Conservation (phyloP, 1,284 basidiomycete genomes). For the Cystobasidium slooffiae region DNA sequence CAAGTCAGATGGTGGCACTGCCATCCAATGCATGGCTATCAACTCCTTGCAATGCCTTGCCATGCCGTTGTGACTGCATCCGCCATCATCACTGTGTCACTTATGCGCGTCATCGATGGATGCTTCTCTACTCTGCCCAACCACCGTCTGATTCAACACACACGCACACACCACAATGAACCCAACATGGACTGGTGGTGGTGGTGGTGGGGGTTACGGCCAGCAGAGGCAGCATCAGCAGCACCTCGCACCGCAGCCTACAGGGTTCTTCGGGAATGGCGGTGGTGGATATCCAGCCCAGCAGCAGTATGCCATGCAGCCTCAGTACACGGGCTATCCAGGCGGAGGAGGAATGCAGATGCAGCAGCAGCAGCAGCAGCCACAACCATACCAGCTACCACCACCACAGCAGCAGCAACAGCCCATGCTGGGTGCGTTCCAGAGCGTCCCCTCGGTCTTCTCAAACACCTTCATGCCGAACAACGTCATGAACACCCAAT, state of each 20-base stretch:
- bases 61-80: no score
- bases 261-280: slow-evolving; percentile 61
- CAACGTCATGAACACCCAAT: slow-evolving; percentile 54
- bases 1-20: no score
- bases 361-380: not conserved
- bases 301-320: slow-evolving; percentile 59
- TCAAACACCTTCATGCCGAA: slow-evolving; percentile 65
- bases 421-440: slow-evolving; percentile 52
- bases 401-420: not conserved
- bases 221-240: slow-evolving; percentile 5
- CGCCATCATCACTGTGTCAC: no score
- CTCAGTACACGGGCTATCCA: slow-evolving; percentile 58
- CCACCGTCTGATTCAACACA: not conserved
- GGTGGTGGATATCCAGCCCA: slow-evolving; percentile 56
- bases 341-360: slow-evolving; percentile 1
- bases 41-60: no score
- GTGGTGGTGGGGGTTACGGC: not conserved
- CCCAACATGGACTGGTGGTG: not conserved
- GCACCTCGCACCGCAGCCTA: slow-evolving; percentile 56
- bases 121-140: no score
- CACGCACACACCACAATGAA: not conserved
- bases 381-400: slow-evolving; percentile 52
- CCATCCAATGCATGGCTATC: no score
- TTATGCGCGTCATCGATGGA: no score
- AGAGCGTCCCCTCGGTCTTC: no score